Evolutionary conservation across 2,329 filamentous ascomycete genomes (phyloP).

Genomic region (Akanthomyces muscarius): DNA sequence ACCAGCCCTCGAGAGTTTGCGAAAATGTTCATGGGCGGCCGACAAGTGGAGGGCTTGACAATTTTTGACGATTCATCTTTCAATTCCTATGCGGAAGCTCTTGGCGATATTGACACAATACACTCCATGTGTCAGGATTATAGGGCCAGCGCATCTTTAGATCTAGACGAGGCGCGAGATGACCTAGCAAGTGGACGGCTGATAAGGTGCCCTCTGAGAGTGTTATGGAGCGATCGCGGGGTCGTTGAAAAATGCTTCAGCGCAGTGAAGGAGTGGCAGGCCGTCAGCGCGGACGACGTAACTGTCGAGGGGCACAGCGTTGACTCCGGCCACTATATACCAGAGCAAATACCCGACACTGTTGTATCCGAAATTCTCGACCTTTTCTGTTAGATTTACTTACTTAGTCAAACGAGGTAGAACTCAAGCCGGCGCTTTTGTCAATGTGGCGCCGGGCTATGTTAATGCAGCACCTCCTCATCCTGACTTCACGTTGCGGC

Average conservation of each 20-base stretch:
- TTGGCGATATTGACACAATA: constrained; percentile 40
- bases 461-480: too few relatives aligned
- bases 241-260: constrained; percentile 48
- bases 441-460: too few relatives aligned
- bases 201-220: constrained; percentile 43
- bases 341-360: constrained; percentile 48
- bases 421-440: too few relatives aligned
- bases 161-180: constrained; percentile 46
- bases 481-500: neutral
- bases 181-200: constrained; percentile 41
- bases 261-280: constrained; percentile 47
- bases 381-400: constrained; percentile 35
- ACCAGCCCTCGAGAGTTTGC: constrained; percentile 37
- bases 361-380: constrained; percentile 38
- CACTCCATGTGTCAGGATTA: constrained; percentile 55
- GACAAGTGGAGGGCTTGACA: constrained; percentile 30
- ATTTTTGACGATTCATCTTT: constrained; percentile 35
- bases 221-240: constrained; percentile 48
- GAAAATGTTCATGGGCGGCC: constrained; percentile 34
- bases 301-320: constrained; percentile 39
- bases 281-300: constrained; percentile 36
- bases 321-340: constrained; percentile 46
- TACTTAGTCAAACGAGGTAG: constrained; percentile 25
- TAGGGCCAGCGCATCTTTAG: constrained; percentile 46
- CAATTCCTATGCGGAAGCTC: constrained; percentile 38